Evolutionary conservation across 1,139 yeast species (phyloP), one percentile per base, ranked within the genome.

Genomic region (Hansenula anomala): DNA sequence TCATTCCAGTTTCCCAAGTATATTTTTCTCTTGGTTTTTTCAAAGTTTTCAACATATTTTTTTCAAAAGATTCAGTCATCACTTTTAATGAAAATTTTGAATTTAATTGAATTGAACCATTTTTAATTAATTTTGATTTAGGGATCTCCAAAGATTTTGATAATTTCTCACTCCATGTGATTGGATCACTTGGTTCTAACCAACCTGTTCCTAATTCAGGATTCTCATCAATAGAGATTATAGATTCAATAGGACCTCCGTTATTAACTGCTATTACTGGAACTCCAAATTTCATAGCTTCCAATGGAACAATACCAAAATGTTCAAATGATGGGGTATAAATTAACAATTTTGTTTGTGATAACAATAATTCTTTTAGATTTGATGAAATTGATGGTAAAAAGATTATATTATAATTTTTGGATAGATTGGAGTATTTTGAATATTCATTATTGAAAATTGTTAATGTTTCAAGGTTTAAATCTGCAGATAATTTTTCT

Each of bases 251-350:
- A 0, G 98, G 98, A 0, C 99, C 99, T 14, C 98, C 99, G 34
- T 79, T 80, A 54, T 86, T 78, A 3, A 84, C 80, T 0, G 96
- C 97, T 40, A 94, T 64, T 0, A 89, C 96, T 0, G 96, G 90
- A 1, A 85, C 82, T 23, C 84, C 80, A 45, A 76, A 71, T 34
- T 83, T 71, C 97, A 92, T 90, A 16, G 96, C 89, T 56, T 92
- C 98, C 13, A 92, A 72, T 1, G 99, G 99, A 4, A 94, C 99
- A 46, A 92, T 94, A 13, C 99, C 99, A 58, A 92, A 92, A 63
- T 92, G 99, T 59, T 94, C 98, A 54, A 76, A 75, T 1, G 84
- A 73, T 3, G 99, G 98, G 0, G 99, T 94, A 58, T 92, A 92
- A 33, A 89, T 64, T 28, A 94, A 67, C 40, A 85, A 51, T 39